Evolutionary conservation across 345 rosid species (phyloP).

Genomic region (Brassica rapa): DNA sequence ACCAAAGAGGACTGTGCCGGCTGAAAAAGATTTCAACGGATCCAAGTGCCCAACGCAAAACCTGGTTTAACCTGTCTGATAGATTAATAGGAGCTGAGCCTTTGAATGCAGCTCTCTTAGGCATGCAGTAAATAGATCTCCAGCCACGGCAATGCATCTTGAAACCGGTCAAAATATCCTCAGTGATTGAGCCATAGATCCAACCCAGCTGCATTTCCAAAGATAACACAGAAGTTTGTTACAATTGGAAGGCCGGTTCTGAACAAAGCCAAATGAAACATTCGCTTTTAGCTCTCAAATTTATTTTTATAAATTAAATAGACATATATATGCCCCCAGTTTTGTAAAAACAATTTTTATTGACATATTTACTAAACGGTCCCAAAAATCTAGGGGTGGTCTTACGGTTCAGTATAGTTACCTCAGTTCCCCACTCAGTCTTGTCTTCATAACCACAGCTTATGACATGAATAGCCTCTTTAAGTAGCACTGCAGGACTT

Average conservation of each 20-base stretch:
- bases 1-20: conserved; percentile 84
- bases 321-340: too few relatives aligned
- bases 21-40: conserved; percentile 99
- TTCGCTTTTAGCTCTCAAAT: too few relatives aligned
- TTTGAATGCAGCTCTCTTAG: conserved; percentile 82
- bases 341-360: too few relatives aligned
- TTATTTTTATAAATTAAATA: too few relatives aligned
- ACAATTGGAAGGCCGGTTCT: neutral
- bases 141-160: conserved; percentile 99
- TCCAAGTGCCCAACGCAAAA: conserved; percentile 97
- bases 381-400: too few relatives aligned
- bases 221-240: conserved; percentile 26
- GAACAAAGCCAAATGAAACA: too few relatives aligned
- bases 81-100: conserved; percentile 97
- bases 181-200: conserved; percentile 98
- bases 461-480: conserved; percentile 97
- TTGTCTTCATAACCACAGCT: conserved; percentile 98
- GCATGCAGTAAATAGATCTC: conserved; percentile 99
- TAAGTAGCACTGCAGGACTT: conserved; percentile 88
- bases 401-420: conserved; percentile 36
- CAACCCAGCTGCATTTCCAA: conserved; percentile 73
- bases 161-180: conserved; percentile 95
- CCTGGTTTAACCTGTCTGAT: conserved; percentile 95
- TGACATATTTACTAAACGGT: too few relatives aligned
- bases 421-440: conserved; percentile 99